Conservation (phyloP, 2,329 filamentous ascomycete species). For the Cercospora zeae-maydis region DNA sequence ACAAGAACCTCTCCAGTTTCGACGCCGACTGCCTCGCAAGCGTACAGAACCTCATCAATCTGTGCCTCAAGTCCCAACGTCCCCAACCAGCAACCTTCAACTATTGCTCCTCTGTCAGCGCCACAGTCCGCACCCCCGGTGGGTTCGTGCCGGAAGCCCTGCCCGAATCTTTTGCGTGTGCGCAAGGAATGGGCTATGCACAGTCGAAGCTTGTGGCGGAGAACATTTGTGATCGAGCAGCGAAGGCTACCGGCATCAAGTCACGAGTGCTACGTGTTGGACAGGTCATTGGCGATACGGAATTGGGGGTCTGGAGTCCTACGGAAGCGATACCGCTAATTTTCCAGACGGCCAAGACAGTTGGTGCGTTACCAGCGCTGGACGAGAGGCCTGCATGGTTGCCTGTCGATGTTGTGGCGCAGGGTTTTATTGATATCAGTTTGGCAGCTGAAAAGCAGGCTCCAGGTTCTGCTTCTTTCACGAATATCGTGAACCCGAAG, state of each 20-base stretch:
- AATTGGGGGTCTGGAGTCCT: constrained; percentile 39
- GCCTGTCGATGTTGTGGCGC: constrained; percentile 43
- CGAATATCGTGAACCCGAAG: constrained; percentile 43
- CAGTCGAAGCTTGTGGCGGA: constrained; percentile 40
- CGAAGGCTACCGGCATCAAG: constrained; percentile 28
- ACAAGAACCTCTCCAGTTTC: constrained; percentile 35
- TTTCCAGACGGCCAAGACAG: constrained; percentile 39
- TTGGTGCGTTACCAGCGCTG: constrained; percentile 41
- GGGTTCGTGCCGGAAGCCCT: constrained; percentile 35
- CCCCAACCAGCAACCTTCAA: constrained; percentile 32
- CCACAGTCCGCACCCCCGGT: constrained; percentile 18
- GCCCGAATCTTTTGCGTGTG: constrained; percentile 23
- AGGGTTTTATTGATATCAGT: constrained; percentile 13
- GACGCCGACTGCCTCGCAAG: constrained; percentile 33
- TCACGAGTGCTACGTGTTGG: constrained; percentile 30
- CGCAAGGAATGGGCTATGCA: constrained; percentile 38
- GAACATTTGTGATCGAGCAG: constrained; percentile 34
- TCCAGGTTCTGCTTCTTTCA: constrained; percentile 9
- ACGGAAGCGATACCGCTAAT: constrained; percentile 46
- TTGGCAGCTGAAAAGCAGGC: constrained; percentile 19
- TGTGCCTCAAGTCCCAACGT: constrained; percentile 25
- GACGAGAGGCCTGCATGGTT: constrained; percentile 44
- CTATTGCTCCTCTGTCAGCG: constrained; percentile 41
- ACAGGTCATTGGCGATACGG: constrained; percentile 30
- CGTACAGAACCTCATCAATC: constrained; percentile 32